phyloP scores from a whole-genome alignment of 2,329 filamentous ascomycete genomes.

The Botryosphaeria dothidea region DNA sequence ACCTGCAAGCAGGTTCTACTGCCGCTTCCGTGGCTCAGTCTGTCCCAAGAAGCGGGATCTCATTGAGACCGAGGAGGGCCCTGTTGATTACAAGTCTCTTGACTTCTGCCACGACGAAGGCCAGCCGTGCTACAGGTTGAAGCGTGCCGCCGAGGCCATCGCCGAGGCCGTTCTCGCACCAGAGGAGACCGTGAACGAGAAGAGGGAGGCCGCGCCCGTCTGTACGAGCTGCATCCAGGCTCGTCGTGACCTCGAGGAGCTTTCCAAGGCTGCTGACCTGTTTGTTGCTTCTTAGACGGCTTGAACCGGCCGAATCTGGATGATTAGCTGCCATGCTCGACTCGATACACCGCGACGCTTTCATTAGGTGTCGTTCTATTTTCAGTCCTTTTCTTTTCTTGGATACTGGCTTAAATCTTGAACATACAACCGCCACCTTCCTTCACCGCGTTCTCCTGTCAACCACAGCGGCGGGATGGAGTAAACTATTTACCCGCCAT shows the following conservation, averaged over 20 bases:
- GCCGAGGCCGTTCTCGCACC: constrained; percentile 35
- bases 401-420: too few relatives aligned
- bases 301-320: too few relatives aligned
- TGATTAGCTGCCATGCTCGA: too few relatives aligned
- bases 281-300: neutral
- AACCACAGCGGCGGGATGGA: too few relatives aligned
- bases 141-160: constrained; percentile 43
- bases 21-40: constrained; percentile 18
- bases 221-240: neutral
- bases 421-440: too few relatives aligned
- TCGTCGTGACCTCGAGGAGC: neutral
- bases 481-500: too few relatives aligned
- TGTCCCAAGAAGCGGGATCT: constrained; percentile 20
- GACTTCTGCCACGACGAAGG: constrained; percentile 42
- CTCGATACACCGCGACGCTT: too few relatives aligned
- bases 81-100: neutral
- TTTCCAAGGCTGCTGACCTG: neutral
- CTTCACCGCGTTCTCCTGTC: too few relatives aligned
- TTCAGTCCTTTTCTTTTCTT: too few relatives aligned
- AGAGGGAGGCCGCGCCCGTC: constrained; percentile 23
- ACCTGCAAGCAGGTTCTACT: constrained; percentile 27
- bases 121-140: constrained; percentile 47
- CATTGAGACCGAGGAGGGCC: neutral
- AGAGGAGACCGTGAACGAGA: constrained; percentile 25
- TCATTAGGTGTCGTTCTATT: too few relatives aligned